Base-by-base conservation (phyloP, 1,284 basidiomycete genomes). In the Bondarzewia mesenterica region DNA sequence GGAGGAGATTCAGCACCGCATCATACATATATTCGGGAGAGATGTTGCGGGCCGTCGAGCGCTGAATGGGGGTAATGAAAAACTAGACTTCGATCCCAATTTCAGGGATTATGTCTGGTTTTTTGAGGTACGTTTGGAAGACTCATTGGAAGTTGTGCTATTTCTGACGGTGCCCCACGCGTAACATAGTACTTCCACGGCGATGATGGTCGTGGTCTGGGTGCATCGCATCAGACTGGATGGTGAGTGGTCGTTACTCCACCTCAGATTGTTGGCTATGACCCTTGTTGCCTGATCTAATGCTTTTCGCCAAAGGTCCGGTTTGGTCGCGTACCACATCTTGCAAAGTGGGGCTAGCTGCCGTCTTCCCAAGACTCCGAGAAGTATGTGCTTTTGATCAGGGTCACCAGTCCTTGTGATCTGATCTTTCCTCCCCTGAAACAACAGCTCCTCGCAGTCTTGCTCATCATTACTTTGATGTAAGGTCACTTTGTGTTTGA, bases 101-200 rank as follows among this genome's bases (percentile, higher is more conserved):
- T 98, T 98, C 79, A 78, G 91, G 42, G 93, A 98, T 65, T 95
- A 97, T 62, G 83, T 96, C 39, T 90, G 85, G 76, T 97, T 97
- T 74, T 88, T 93, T 64, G 94, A 95, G 68, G 89, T 89, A 52
- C 50, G 74, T 54, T 32, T n/a, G 21, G 26, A 25, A n/a, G 46
- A 1, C 50, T 22, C 22, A 36, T 14, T 14, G 29, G 29, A n/a
- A 16, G 35, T 2, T 46, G 18, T 23, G 27, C 25, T 25, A 43
- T 52, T 48, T 25, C 42, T 42, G 36, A 23, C 32, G 10, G 47
- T 38, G 27, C 53, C 29, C 15, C 14, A 25, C n/a, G n/a, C n/a
- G n/a, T 41, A 15, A 29, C 21, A 16, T 56, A 93, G 86, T 97
- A 89, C 74, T 98, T 98, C 84, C 89, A 98, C 63, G 94, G 85